phyloP scores from a whole-genome alignment of 2,329 filamentous ascomycete species.

The Alternaria brassicae region DNA sequence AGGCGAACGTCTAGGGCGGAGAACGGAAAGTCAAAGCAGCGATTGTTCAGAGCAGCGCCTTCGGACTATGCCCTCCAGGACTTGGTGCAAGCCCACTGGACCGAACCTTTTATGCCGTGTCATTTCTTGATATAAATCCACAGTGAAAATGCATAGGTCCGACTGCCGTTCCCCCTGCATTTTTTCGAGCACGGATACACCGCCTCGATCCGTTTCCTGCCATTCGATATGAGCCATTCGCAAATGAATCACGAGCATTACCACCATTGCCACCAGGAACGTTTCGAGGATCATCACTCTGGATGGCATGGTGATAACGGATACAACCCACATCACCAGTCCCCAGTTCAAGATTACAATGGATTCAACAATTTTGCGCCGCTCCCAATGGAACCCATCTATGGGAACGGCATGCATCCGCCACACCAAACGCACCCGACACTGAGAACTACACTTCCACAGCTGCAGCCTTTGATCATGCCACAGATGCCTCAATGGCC shows the following conservation, averaged over 20 bases:
- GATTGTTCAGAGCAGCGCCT: slow-evolving; percentile 20
- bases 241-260: slow-evolving; percentile 53
- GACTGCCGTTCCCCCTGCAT: slow-evolving; percentile 32
- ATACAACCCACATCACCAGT: slow-evolving; percentile 49
- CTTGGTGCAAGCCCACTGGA: slow-evolving; percentile 42
- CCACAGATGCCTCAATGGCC: slow-evolving; percentile 50
- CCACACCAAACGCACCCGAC: slow-evolving; percentile 40
- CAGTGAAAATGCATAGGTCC: slow-evolving; percentile 45
- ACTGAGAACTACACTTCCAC: slow-evolving; percentile 49
- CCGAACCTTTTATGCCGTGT: slow-evolving; percentile 43
- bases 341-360: slow-evolving; percentile 51
- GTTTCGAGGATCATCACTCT: slow-evolving; percentile 45
- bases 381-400: slow-evolving; percentile 52
- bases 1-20: too few species aligned
- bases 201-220: slow-evolving; percentile 19
- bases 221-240: slow-evolving; percentile 50
- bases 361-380: slow-evolving; percentile 48
- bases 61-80: slow-evolving; percentile 46
- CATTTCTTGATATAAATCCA: slow-evolving; percentile 28
- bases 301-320: slow-evolving; percentile 42
- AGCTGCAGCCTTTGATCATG: slow-evolving; percentile 53
- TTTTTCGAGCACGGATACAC: slow-evolving; percentile 32
- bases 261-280: slow-evolving; percentile 37
- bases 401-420: slow-evolving; percentile 48
- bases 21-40: too few species aligned